These are phyloP conservation scores for Penicillium daleae DNA, from an alignment of 495 filamentous ascomycete genomes.

Conservation along the genomic window DNA sequence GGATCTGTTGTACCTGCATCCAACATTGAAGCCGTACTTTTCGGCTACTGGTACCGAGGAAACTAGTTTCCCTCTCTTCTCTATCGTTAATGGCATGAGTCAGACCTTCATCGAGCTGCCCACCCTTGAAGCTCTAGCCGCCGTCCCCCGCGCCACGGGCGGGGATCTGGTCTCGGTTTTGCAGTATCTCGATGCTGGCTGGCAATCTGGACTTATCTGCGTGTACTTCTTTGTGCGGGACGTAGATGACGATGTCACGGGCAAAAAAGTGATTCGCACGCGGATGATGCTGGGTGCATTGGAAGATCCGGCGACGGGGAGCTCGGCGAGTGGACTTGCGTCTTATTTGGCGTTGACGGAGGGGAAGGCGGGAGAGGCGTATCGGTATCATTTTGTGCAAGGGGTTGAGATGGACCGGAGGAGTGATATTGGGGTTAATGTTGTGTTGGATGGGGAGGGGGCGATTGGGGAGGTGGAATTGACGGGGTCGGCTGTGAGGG, in stretches of 20 bases:
- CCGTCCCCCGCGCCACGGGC: conserved; percentile 30
- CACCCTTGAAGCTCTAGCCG: conserved; percentile 39
- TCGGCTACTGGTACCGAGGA: neutral
- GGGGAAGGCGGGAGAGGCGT: conserved; percentile 27
- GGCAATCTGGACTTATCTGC: conserved; percentile 54
- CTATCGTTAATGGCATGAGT: conserved; percentile 64
- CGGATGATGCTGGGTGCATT: conserved; percentile 57
- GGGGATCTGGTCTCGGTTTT: conserved; percentile 24
- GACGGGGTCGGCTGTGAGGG: conserved; percentile 59
- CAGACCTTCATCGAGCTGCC: conserved; percentile 64
- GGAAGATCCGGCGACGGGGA: conserved; percentile 76
- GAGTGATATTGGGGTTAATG: conserved; percentile 60
- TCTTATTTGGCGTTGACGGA: conserved; percentile 59
- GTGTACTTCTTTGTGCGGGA: conserved; percentile 63
- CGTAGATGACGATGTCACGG: conserved; percentile 32
- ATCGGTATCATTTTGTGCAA: conserved; percentile 62
- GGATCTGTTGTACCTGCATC: conserved; percentile 40
- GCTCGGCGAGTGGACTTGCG: conserved; percentile 62
- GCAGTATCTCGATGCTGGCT: conserved; percentile 60
- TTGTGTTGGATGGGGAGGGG: conserved; percentile 37
- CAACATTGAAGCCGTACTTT: conserved; percentile 33
- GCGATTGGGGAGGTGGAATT: conserved; percentile 54
- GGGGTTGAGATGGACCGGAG: conserved; percentile 78
- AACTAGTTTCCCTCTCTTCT: conserved; percentile 34
- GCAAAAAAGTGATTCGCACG: conserved; percentile 37